Evolutionary conservation across 306 rosid species (phyloP).

Genomic region (Luffa aegyptiaca): DNA sequence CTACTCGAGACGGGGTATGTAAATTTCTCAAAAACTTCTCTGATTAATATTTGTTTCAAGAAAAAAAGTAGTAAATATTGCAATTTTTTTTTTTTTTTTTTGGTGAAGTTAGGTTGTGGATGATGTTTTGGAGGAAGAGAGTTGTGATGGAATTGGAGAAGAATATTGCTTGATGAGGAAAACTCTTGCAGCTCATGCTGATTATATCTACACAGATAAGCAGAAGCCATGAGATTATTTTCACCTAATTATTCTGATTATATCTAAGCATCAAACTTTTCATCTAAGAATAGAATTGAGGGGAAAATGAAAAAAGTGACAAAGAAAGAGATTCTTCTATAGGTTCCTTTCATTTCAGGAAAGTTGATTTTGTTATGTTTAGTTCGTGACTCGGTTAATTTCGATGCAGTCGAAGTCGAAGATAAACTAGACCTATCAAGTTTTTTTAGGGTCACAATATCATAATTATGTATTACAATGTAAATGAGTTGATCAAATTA

Average conservation of each 20-base stretch:
- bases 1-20: not conserved
- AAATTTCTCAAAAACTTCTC: not conserved
- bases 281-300: not conserved
- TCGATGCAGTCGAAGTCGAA: too few species aligned
- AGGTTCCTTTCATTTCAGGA: not conserved
- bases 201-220: conserved; percentile 75
- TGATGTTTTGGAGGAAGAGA: conserved; percentile 35
- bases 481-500: not conserved
- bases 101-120: conserved; percentile 23
- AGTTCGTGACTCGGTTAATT: too few species aligned
- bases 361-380: not conserved
- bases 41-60: not conserved
- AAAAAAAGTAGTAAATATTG: not conserved
- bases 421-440: not conserved
- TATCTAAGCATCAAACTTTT: not conserved
- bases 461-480: not conserved
- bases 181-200: conserved; percentile 76
- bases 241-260: not conserved
- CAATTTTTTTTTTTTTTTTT: not conserved
- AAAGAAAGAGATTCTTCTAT: not conserved
- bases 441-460: not conserved
- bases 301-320: not conserved
- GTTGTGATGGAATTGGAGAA: conserved; percentile 54
- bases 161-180: conserved; percentile 81
- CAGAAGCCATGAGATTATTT: conserved; percentile 34